These are phyloP conservation scores for Diplodia intermedia DNA, from an alignment of 2,329 filamentous ascomycete genomes.

Conservation along the genomic window DNA sequence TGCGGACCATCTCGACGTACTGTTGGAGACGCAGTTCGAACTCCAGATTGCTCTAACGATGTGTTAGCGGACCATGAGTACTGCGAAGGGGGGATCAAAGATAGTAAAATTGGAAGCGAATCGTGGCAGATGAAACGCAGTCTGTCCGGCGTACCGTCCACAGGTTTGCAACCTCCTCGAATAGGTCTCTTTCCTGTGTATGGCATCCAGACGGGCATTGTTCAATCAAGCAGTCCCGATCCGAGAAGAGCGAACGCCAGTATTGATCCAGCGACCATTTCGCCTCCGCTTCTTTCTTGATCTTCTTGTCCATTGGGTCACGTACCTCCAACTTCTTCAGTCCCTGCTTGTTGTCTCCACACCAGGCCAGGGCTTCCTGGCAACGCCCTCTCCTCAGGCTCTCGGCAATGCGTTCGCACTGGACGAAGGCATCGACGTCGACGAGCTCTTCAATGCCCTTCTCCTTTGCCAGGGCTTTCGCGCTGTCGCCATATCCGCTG, in stretches of 20 bases:
- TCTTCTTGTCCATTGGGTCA: slow-evolving; percentile 15
- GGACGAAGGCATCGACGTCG: slow-evolving; percentile 85
- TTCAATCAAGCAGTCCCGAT: not conserved
- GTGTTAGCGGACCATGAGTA: slow-evolving; percentile 27
- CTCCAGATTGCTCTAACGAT: slow-evolving; percentile 75
- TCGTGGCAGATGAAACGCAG: not conserved
- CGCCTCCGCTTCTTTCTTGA: not conserved
- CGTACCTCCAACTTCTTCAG: slow-evolving; percentile 83
- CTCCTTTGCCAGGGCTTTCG: slow-evolving; percentile 74
- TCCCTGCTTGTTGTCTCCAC: slow-evolving; percentile 89
- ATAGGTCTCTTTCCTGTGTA: not conserved
- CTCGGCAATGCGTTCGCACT: slow-evolving; percentile 78
- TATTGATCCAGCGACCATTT: not conserved
- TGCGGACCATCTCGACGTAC: slow-evolving; percentile 88
- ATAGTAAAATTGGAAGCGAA: not conserved
- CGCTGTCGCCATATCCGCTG: slow-evolving; percentile 80
- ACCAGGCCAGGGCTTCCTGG: slow-evolving; percentile 82
- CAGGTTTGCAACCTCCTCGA: not conserved
- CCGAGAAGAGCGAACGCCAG: not conserved
- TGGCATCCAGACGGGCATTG: not conserved
- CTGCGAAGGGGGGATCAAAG: not conserved
- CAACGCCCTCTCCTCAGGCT: slow-evolving; percentile 65
- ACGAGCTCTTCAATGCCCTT: slow-evolving; percentile 81
- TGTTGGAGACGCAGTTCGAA: slow-evolving; percentile 94
- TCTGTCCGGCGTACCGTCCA: slow-evolving; percentile 1